Conservation (phyloP, 2,329 filamentous ascomycete genomes). For the Aspergillus floridensis region DNA sequence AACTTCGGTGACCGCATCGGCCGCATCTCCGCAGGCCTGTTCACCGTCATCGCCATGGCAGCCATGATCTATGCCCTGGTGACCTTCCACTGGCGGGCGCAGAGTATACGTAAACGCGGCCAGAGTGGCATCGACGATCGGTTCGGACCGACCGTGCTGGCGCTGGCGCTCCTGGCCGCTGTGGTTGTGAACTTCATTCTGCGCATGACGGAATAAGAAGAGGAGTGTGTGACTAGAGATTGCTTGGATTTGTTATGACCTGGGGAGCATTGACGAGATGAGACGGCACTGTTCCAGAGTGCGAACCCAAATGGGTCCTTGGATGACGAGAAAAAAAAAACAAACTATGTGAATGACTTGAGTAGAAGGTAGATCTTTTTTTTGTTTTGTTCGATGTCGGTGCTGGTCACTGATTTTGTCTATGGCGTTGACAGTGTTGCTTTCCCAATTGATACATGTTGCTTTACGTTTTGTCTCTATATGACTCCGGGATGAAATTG, state of each 20-base stretch:
- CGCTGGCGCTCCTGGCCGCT: slow-evolving; percentile 78
- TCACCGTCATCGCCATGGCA: slow-evolving; percentile 90
- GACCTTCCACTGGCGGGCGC: slow-evolving; percentile 96
- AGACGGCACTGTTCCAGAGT: not conserved
- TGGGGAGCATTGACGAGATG: not conserved
- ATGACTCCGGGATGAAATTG: not conserved
- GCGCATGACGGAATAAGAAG: slow-evolving; percentile 45
- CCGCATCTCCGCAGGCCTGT: slow-evolving; percentile 89
- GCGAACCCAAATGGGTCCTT: not conserved
- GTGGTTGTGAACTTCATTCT: slow-evolving; percentile 97
- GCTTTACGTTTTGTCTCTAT: not conserved
- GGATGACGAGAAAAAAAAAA: not conserved
- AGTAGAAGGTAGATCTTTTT: not conserved
- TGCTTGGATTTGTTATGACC: too few relatives aligned
- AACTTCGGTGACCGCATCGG: slow-evolving; percentile 96
- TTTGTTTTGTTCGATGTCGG: not conserved
- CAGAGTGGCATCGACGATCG: slow-evolving; percentile 96
- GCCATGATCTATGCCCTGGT: slow-evolving; percentile 93
- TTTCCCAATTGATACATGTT: not conserved
- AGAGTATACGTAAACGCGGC: slow-evolving; percentile 83
- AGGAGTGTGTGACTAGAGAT: too few relatives aligned
- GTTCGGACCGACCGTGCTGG: slow-evolving; percentile 87
- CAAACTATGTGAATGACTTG: not conserved
- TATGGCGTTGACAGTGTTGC: not conserved
- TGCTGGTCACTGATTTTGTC: slow-evolving; percentile 3